Evolutionary conservation across 345 rosid species (phyloP), one percentile per base, ranked within the genome.

Genomic region (Camelina neglecta): DNA sequence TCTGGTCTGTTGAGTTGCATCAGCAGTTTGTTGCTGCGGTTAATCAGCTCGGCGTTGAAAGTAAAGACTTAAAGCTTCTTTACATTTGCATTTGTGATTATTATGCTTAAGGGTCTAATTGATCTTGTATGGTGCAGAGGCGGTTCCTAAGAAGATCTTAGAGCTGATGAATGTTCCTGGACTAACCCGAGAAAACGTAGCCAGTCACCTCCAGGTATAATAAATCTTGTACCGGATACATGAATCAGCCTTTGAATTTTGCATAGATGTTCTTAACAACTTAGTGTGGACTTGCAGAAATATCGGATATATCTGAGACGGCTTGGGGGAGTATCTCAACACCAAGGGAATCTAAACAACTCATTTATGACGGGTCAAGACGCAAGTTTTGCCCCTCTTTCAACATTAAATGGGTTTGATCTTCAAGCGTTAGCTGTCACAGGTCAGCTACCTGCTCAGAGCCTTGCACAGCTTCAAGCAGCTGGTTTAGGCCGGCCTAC

Each of bases 121-220:
- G 11, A 45, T 73, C 15, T 45, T 31, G 0, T 15, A 3, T 53
- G 53, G 4, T 2, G 47, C 87, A 95, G 98, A 90, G 72, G 96
- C 99, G 11, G 96, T 92, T 49, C 99, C 99, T 0, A 95, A 92
- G 85, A 90, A 81, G 83, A 93, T 95, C 75, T 87, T 93, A 71
- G 96, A 93, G 82, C 83, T 90, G 81, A 95, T 95, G 99, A 86
- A 85, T 65, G 99, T 95, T 59, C 92, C 93, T 6, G 97, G 99
- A 3, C 84, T 95, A 35, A 89, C 96, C n/a, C 77, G 98, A 60
- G 99, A 95, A 65, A 89, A 90, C 38, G 93, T 90, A 35, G 95
- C 97, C 3, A 89, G 95, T 77, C 99, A 95, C 82, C 94, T 95
- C 31, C 99, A 95, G 97, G 99, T 95, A 76, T 38, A 70, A 35